Evolutionary conservation across 768 basidiomycete species (phyloP).

Genomic region (Paxillus ammoniavirescens): DNA sequence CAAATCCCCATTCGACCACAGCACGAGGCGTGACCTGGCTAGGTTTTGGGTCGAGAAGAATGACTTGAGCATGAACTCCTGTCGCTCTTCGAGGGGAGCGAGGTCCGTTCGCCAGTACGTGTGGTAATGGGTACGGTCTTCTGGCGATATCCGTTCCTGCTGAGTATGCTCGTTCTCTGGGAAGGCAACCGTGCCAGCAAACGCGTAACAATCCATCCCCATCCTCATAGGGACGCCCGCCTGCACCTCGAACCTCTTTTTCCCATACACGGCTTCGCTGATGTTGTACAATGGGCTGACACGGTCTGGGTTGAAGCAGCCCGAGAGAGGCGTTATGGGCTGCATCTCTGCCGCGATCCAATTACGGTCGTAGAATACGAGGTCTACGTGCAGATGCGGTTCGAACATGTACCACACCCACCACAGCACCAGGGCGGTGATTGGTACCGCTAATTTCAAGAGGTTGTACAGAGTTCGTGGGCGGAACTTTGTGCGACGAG

Average conservation of each 20-base stretch:
- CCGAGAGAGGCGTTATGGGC: slow-evolving; percentile 59
- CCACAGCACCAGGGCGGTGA: slow-evolving; percentile 22
- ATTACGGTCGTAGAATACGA: slow-evolving; percentile 69
- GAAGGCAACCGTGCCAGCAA: slow-evolving; percentile 72
- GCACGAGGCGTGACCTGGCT: slow-evolving; percentile 60
- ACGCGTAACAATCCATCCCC: slow-evolving; percentile 90
- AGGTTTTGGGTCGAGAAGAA: slow-evolving; percentile 91
- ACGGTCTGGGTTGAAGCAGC: slow-evolving; percentile 67
- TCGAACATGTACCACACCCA: slow-evolving; percentile 61
- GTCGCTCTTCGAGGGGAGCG: slow-evolving; percentile 70
- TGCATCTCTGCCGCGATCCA: slow-evolving; percentile 78
- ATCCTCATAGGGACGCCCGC: slow-evolving; percentile 76
- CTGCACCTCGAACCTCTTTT: slow-evolving; percentile 69
- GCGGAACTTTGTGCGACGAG: slow-evolving; percentile 10
- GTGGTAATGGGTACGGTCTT: slow-evolving; percentile 69
- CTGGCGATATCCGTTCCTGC: slow-evolving; percentile 28
- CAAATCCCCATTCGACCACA: slow-evolving; percentile 92
- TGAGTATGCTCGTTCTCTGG: slow-evolving; percentile 7
- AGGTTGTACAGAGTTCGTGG: slow-evolving; percentile 37
- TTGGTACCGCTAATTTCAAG: slow-evolving; percentile 45
- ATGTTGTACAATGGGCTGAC: slow-evolving; percentile 70
- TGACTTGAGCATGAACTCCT: slow-evolving; percentile 87
- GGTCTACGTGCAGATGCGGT: slow-evolving; percentile 70
- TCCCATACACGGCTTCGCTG: slow-evolving; percentile 58
- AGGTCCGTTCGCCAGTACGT: slow-evolving; percentile 95